These are phyloP conservation scores for Epichloe hybrida DNA, from an alignment of 2,329 filamentous ascomycete species.

Conservation along the genomic window DNA sequence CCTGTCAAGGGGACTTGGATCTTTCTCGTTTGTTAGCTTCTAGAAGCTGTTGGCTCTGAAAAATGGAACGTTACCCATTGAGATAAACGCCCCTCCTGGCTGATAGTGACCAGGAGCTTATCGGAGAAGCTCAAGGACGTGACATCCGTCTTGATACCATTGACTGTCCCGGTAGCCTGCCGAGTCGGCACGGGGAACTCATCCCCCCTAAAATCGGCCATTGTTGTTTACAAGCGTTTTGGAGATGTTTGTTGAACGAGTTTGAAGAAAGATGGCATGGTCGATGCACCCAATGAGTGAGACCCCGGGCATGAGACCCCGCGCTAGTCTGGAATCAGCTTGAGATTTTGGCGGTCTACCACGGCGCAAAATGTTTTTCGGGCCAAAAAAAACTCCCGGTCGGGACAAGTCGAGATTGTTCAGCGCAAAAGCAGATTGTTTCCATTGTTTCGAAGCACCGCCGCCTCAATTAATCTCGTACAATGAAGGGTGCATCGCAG, in stretches of 20 bases:
- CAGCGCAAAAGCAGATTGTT: not conserved
- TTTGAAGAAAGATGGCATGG: not conserved
- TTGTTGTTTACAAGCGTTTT: conserved; percentile 8
- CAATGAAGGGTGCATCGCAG: not conserved
- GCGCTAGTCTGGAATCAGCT: conserved; percentile 21
- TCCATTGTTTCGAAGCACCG: conserved; percentile 12
- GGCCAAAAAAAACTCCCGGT: conserved; percentile 7
- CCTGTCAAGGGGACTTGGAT: conserved; percentile 67
- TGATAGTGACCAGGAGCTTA: conserved; percentile 81
- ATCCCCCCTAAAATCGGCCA: conserved; percentile 30
- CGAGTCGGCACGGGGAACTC: conserved; percentile 56
- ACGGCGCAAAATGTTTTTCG: conserved; percentile 20
- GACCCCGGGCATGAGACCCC: conserved; percentile 20
- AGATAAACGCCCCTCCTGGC: conserved; percentile 69
- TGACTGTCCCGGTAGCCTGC: conserved; percentile 46
- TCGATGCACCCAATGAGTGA: not conserved
- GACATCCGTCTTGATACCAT: conserved; percentile 57
- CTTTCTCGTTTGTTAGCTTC: conserved; percentile 25
- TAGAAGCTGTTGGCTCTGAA: not conserved
- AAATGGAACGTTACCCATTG: conserved; percentile 61
- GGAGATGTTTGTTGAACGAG: conserved; percentile 4
- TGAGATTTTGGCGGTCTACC: conserved; percentile 20
- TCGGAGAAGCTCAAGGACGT: conserved; percentile 66
- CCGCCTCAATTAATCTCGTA: not conserved
- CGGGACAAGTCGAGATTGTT: not conserved